These are phyloP conservation scores for Coemansia guatemalensis DNA, from an alignment of 192 early-diverging fungal genomes.

Conservation along the genomic window DNA sequence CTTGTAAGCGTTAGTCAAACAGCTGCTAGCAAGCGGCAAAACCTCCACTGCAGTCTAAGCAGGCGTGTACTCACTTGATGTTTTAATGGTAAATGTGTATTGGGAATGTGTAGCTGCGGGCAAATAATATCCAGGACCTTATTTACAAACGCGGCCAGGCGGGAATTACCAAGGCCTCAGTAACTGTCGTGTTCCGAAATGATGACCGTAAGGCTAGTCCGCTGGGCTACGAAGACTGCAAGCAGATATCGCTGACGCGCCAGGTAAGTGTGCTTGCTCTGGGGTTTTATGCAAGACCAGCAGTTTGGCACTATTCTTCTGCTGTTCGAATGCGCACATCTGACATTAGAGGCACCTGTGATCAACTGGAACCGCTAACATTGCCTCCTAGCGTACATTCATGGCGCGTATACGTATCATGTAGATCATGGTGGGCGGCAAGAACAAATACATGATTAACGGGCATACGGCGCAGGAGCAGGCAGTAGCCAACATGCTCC, in stretches of 20 bases:
- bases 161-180: slow-evolving; percentile 96
- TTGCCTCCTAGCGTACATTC: neutral
- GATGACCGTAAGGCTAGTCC: slow-evolving; percentile 80
- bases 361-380: neutral
- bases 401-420: neutral
- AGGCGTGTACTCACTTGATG: neutral
- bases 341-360: no score
- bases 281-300: no score
- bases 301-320: no score
- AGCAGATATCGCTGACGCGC: slow-evolving; percentile 90
- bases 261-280: slow-evolving; percentile 61
- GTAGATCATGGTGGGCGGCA: slow-evolving; percentile 75
- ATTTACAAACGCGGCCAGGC: slow-evolving; percentile 99
- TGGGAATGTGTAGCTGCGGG: slow-evolving; percentile 64
- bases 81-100: neutral
- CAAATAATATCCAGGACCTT: slow-evolving; percentile 89
- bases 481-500: slow-evolving; percentile 87
- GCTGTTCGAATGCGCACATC: no score
- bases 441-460: slow-evolving; percentile 98
- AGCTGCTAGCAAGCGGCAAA: no score
- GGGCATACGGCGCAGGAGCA: slow-evolving; percentile 87
- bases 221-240: slow-evolving; percentile 80
- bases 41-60: no score
- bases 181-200: slow-evolving; percentile 97
- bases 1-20: slow-evolving; percentile 59